These are phyloP conservation scores for Penicillium verrucosum DNA, from an alignment of 2,329 filamentous ascomycete species.

Conservation along the genomic window DNA sequence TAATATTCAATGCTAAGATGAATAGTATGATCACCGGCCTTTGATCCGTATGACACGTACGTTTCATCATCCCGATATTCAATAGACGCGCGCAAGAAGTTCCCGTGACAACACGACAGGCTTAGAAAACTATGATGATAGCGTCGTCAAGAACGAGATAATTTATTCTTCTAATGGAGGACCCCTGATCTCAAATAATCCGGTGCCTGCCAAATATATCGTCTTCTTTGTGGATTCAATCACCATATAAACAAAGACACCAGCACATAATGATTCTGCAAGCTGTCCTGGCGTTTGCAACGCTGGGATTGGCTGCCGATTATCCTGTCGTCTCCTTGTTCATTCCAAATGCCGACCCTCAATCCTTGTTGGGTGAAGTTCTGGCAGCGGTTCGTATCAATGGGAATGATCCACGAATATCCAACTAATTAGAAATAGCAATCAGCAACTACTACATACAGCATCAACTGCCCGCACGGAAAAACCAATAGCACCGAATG, in stretches of 20 bases:
- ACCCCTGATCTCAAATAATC: background rate
- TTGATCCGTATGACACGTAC: constrained; percentile 1
- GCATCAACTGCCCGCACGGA: constrained; percentile 24
- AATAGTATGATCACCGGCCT: background rate
- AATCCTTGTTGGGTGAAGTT: constrained; percentile 27
- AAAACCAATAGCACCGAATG: constrained; percentile 24
- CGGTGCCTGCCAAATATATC: background rate
- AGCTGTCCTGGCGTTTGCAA: constrained; percentile 17
- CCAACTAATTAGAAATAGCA: constrained; percentile 11
- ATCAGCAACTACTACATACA: constrained; percentile 26
- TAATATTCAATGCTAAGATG: no score
- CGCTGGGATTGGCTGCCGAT: constrained; percentile 18
- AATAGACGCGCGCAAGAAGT: background rate
- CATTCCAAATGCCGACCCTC: constrained; percentile 22
- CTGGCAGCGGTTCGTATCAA: constrained; percentile 20
- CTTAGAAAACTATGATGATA: background rate
- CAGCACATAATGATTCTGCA: constrained; percentile 13
- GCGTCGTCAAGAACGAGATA: background rate
- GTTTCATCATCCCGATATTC: background rate
- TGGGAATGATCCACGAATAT: background rate
- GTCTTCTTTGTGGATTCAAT: background rate
- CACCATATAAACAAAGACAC: background rate
- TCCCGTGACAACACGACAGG: background rate
- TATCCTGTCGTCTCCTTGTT: constrained; percentile 26
- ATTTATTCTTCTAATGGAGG: background rate